These are phyloP conservation scores for Aegilops speltoides DNA, from an alignment of 176 grass and related monocot genomes.

Conservation along the genomic window DNA sequence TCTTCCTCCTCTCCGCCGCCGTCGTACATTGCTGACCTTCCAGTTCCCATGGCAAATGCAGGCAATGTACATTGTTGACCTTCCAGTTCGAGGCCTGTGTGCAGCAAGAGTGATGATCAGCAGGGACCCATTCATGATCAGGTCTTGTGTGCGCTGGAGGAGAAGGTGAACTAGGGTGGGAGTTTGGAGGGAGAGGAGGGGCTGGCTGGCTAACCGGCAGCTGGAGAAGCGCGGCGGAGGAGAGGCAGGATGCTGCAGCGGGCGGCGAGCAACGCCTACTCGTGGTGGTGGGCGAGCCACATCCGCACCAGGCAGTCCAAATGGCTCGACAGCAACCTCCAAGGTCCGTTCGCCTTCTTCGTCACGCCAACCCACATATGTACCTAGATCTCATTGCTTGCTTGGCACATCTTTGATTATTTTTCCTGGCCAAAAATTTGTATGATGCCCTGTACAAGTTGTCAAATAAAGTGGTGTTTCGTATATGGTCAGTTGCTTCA, in stretches of 20 bases:
- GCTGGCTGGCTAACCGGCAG: background rate
- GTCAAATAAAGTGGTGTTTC: background rate
- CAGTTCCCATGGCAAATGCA: background rate
- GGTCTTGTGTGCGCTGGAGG: background rate
- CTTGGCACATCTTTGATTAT: background rate
- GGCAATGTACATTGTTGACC: background rate
- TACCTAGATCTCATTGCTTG: background rate
- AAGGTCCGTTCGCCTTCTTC: slow-evolving; percentile 40
- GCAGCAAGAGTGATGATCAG: background rate
- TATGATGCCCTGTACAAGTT: background rate
- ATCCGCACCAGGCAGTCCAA: slow-evolving; percentile 89
- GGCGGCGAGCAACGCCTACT: slow-evolving; percentile 83
- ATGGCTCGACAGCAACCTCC: slow-evolving; percentile 88
- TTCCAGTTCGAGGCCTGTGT: background rate
- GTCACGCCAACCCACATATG: background rate
- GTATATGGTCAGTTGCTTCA: background rate
- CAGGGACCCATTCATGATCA: background rate
- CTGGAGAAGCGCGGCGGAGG: background rate
- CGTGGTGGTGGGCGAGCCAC: slow-evolving; percentile 96
- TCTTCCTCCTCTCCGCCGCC: background rate
- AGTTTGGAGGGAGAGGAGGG: background rate
- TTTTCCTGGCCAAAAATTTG: background rate
- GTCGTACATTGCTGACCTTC: background rate
- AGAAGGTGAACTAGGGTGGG: background rate
- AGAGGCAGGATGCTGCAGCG: slow-evolving; percentile 59